These are phyloP conservation scores for Globisporangium spiculum DNA, from an alignment of 352 stramenopile species.

Conservation along the genomic window DNA sequence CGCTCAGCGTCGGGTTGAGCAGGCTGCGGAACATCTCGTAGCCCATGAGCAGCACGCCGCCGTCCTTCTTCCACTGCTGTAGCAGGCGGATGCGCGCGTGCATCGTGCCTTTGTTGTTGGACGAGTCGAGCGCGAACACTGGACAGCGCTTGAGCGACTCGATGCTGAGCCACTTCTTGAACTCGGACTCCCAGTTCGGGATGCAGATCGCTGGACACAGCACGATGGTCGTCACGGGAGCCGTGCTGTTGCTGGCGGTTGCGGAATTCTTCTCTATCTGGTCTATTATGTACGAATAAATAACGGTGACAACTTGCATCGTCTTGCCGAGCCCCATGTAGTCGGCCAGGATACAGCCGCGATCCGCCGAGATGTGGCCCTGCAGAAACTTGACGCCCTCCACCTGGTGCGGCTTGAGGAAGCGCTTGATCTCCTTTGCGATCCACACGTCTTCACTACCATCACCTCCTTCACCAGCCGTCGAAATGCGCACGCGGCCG, in stretches of 20 bases:
- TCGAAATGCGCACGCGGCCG: conserved; percentile 46
- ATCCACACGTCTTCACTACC: conserved; percentile 46
- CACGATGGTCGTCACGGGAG: conserved; percentile 74
- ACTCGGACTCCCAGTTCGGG: conserved; percentile 97
- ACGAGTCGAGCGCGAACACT: conserved; percentile 61
- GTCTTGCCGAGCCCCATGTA: conserved; percentile 92
- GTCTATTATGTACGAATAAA: conserved; percentile 79
- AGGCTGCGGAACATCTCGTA: conserved; percentile 90
- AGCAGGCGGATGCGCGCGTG: conserved; percentile 51
- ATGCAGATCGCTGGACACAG: conserved; percentile 96
- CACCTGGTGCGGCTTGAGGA: conserved; percentile 78
- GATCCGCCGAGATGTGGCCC: conserved; percentile 41
- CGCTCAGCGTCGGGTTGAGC: conserved; percentile 60
- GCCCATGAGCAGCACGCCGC: conserved; percentile 81
- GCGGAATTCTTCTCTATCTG: conserved; percentile 23
- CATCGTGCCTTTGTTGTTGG: conserved; percentile 51
- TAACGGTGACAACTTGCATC: conserved; percentile 81
- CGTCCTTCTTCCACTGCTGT: conserved; percentile 68
- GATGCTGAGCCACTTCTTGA: conserved; percentile 93
- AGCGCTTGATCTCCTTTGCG: conserved; percentile 67
- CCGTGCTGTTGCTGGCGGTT: neutral
- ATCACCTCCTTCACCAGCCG: neutral
- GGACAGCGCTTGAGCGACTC: conserved; percentile 54
- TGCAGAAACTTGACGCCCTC: conserved; percentile 73
- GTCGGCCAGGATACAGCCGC: conserved; percentile 85